Evolutionary conservation across 2,329 filamentous ascomycete species (phyloP).

Genomic region (Ophiognomonia clavigignenti-juglandacearum): DNA sequence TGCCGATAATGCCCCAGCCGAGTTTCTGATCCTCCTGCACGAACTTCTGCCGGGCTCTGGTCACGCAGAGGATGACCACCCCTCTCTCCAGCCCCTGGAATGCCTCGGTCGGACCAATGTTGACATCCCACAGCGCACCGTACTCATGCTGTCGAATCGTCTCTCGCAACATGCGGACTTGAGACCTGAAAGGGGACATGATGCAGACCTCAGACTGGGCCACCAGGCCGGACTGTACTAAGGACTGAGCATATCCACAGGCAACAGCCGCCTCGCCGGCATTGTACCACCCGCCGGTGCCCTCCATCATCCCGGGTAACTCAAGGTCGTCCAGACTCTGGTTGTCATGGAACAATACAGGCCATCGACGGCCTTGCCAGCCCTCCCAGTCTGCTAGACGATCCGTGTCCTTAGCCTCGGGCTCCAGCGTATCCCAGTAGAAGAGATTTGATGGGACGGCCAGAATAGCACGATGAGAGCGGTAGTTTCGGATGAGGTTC

Average conservation of each 20-base stretch:
- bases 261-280: slow-evolving; percentile 17
- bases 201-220: slow-evolving; percentile 19
- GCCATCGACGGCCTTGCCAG: slow-evolving; percentile 17
- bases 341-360: slow-evolving; percentile 21
- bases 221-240: slow-evolving; percentile 9
- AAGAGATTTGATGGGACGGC: slow-evolving; percentile 20
- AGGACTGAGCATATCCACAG: slow-evolving; percentile 13
- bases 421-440: slow-evolving; percentile 20
- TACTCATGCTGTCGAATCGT: slow-evolving; percentile 3
- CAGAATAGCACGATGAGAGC: slow-evolving; percentile 22
- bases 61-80: slow-evolving; percentile 22
- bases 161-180: slow-evolving; percentile 17
- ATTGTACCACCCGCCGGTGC: slow-evolving; percentile 21
- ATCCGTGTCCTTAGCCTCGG: slow-evolving; percentile 11
- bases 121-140: slow-evolving; percentile 17
- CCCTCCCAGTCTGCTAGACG: slow-evolving; percentile 16
- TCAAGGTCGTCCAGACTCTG: slow-evolving; percentile 19
- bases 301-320: slow-evolving; percentile 6
- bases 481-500: slow-evolving; percentile 21
- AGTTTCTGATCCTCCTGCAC: slow-evolving; percentile 17
- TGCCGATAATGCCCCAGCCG: slow-evolving; percentile 19
- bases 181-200: slow-evolving; percentile 22
- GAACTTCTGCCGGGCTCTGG: slow-evolving; percentile 17
- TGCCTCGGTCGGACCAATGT: slow-evolving; percentile 21
- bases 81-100: slow-evolving; percentile 21